Evolutionary conservation across 352 stramenopile genomes (phyloP).

Genomic region (Saprolegnia parasitica): DNA sequence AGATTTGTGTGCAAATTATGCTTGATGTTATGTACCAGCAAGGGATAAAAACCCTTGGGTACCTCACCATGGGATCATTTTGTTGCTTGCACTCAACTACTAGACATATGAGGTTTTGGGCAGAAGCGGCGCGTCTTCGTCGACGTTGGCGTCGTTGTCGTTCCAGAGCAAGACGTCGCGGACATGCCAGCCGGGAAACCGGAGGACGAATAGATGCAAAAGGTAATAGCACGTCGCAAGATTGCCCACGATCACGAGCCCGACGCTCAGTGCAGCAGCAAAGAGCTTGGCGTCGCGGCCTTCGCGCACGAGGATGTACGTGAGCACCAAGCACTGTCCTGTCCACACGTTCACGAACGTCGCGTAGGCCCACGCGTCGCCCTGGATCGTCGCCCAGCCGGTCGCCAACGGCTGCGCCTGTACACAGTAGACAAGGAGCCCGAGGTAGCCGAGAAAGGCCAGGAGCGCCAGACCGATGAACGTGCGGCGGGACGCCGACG

Average conservation of each 20-base stretch:
- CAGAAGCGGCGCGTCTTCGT: no score
- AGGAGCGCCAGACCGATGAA: background rate
- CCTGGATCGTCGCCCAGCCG: conserved; percentile 5
- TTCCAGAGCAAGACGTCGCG: background rate
- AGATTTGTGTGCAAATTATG: no score
- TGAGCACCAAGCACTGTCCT: conserved; percentile 10
- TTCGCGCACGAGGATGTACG: conserved; percentile 22
- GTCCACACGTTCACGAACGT: conserved; percentile 18
- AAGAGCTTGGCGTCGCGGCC: conserved; percentile 10
- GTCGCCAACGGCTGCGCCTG: background rate
- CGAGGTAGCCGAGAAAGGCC: background rate
- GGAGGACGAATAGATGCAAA: background rate
- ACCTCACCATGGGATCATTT: no score
- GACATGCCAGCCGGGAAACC: background rate
- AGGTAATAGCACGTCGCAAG: conserved; percentile 8
- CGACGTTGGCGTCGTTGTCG: no score
- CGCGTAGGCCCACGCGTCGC: conserved; percentile 14
- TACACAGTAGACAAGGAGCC: background rate
- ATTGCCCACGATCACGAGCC: conserved; percentile 4
- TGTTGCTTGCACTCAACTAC: no score
- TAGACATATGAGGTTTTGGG: no score
- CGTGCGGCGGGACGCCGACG: background rate
- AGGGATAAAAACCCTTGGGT: no score
- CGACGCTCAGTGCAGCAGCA: background rate
- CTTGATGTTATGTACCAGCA: no score